Conservation (phyloP, 176 grass and related monocot genomes). For the Sorghum bicolor region Sorghum_bicolor_NCBIv3 NC_012872.2:73145501-73146000, state of each 20-base stretch:
- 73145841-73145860: constrained; percentile 89
- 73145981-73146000: background rate
- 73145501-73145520: constrained; percentile 97
- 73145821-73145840: constrained; percentile 93
- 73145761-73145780: background rate
- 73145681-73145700: background rate
- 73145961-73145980: background rate
- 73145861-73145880: constrained; percentile 83
- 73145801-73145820: constrained; percentile 91
- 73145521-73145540: constrained; percentile 89
- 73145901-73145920: constrained; percentile 86
- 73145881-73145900: constrained; percentile 97
- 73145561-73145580: constrained; percentile 99
- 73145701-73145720: background rate
- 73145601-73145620: background rate
- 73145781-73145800: constrained; percentile 12
- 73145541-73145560: constrained; percentile 88
- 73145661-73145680: background rate
- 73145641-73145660: background rate
- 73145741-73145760: too few relatives aligned
- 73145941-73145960: background rate
- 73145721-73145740: background rate
- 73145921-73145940: constrained; percentile 39
- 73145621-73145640: background rate
- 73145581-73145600: constrained; percentile 88